Conservation (phyloP, 805 yeast genomes). For the Wickerhamiella azymoides region DNA sequence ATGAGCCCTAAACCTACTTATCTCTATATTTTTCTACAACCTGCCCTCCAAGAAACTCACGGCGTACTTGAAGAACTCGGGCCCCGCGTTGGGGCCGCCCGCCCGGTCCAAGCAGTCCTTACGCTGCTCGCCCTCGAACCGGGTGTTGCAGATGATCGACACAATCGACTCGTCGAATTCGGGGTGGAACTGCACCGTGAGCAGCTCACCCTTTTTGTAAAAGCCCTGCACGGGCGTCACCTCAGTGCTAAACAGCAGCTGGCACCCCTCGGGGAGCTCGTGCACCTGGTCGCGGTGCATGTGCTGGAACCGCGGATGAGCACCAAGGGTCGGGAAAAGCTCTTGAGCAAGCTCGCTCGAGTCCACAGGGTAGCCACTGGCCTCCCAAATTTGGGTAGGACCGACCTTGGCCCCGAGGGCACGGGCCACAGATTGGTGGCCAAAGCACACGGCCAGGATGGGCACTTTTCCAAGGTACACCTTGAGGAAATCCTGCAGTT, state of each 20-base stretch:
- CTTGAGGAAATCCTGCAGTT: slow-evolving; percentile 22
- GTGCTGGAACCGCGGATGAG: slow-evolving; percentile 30
- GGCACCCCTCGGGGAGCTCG: slow-evolving; percentile 29
- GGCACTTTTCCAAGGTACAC: slow-evolving; percentile 13
- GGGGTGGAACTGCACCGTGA: slow-evolving; percentile 85
- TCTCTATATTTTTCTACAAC: slow-evolving; percentile 19
- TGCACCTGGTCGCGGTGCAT: slow-evolving; percentile 46
- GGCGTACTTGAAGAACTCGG: slow-evolving; percentile 27
- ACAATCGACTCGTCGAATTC: slow-evolving; percentile 40
- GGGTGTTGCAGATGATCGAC: slow-evolving; percentile 22
- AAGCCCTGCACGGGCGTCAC: slow-evolving; percentile 57
- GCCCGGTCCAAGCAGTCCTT: slow-evolving; percentile 21
- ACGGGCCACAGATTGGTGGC: slow-evolving; percentile 66
- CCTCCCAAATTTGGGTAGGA: slow-evolving; percentile 62
- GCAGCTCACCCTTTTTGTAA: slow-evolving; percentile 34
- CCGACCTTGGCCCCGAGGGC: slow-evolving; percentile 49
- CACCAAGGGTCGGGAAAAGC: slow-evolving; percentile 23
- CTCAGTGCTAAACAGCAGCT: slow-evolving; percentile 39
- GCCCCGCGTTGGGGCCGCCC: slow-evolving; percentile 30
- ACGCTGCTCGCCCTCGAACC: slow-evolving; percentile 16
- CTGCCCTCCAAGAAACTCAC: slow-evolving; percentile 23
- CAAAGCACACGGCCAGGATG: slow-evolving; percentile 61
- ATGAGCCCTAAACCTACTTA: background rate
- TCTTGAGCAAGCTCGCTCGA: slow-evolving; percentile 32
- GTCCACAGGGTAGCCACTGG: slow-evolving; percentile 41